phyloP scores from a whole-genome alignment of 345 rosid species.

The Lepidium didymum region DNA sequence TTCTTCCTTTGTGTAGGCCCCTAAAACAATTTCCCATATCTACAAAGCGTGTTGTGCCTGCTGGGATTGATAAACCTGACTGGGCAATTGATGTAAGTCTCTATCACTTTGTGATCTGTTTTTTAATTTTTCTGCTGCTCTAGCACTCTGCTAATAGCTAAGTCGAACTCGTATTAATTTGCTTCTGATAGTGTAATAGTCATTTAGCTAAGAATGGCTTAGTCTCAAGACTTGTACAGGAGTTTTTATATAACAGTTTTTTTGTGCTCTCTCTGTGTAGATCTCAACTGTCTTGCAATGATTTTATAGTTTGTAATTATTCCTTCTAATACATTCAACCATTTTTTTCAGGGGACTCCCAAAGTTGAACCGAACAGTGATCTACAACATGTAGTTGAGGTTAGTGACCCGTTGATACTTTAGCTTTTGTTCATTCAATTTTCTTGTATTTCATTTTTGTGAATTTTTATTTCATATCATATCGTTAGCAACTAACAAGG shows the following conservation, averaged over 20 bases:
- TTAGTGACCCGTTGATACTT: slow-evolving; percentile 13
- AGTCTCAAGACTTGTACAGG: background rate
- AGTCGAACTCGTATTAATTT: background rate
- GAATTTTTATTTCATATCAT: background rate
- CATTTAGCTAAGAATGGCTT: background rate
- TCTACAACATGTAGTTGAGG: slow-evolving; percentile 84
- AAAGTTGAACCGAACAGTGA: slow-evolving; percentile 86
- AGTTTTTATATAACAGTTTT: background rate
- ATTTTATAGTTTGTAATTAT: background rate
- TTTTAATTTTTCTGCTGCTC: background rate
- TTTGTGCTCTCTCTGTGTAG: background rate
- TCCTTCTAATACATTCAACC: background rate
- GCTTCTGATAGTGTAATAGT: background rate
- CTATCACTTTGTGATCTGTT: background rate
- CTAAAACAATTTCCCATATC: slow-evolving; percentile 85
- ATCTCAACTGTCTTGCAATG: background rate
- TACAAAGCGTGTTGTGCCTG: slow-evolving; percentile 51
- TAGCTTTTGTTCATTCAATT: background rate
- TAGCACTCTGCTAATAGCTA: background rate
- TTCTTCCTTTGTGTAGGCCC: slow-evolving; percentile 36
- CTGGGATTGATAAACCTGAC: slow-evolving; percentile 65
- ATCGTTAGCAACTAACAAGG: background rate
- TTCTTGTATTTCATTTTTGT: background rate
- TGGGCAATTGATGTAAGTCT: slow-evolving; percentile 89
- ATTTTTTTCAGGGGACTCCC: slow-evolving; percentile 59